Base-by-base conservation (phyloP, 495 filamentous ascomycete genomes). In the Xeromyces bisporus region DNA sequence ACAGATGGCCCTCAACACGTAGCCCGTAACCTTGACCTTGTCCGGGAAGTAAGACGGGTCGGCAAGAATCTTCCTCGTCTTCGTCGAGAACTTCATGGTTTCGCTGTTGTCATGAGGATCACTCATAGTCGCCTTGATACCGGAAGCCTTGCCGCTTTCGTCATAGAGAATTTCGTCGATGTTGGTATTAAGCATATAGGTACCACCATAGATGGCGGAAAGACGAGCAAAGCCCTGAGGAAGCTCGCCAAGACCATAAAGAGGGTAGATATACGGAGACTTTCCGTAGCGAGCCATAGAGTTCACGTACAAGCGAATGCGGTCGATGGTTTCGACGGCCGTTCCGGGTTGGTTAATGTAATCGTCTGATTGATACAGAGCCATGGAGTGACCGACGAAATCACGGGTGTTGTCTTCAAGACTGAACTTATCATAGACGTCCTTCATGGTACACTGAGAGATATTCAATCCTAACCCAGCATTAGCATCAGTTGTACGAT, bases 301-400 rank as follows among this genome's bases (percentile, higher is more conserved):
- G 65, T 92, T 94, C 43, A 87, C 89, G 56, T 99, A 99, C 31
- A 99, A 69, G 38, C 83, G 75, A 51, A 96, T 93, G 39, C 85
- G 84, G 52, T 80, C 73, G 48, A 96, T 82, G 30, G 82, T 74
- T 47, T 94, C 89, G 42, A 78, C 69, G 26, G 89, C 85, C 42
- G 55, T 53, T 38, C 86, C 86, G 7, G 62, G 56, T 35, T 66
- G 51, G 42, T 67, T 74, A 44, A 93, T 73, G 54, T 96, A 94
- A 26, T 71, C 68, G 51, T 99, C 91, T 29, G 78, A 80, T 18
- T 73, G 70, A 68, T 82, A 94, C 23, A 99, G 69, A 33, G 91
- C 89, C 89, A 99, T 99, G 38, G 85, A 84, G 57, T 99, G 89
- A 29, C 89, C 89, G 48, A 93, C 74, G 51, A 99, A 99, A 53